These are phyloP conservation scores for Xylaria polymorpha DNA, from an alignment of 2,329 filamentous ascomycete species.

Conservation along the genomic window DNA sequence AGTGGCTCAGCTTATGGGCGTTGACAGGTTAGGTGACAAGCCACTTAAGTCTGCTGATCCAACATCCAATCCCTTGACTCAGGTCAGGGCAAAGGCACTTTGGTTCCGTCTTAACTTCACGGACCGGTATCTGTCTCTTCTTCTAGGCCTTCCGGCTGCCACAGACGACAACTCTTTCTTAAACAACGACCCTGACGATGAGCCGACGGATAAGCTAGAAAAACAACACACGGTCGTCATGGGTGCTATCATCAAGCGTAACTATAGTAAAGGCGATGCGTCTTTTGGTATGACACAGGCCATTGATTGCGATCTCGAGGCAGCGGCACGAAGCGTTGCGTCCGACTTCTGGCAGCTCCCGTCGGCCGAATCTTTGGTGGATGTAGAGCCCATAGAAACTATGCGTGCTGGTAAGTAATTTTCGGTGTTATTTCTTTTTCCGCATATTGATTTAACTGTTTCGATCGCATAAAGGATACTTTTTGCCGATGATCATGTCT, in stretches of 20 bases:
- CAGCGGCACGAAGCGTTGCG: constrained; percentile 56
- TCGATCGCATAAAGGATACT: neutral
- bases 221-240: constrained; percentile 57
- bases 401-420: constrained; percentile 41
- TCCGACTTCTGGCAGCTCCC: constrained; percentile 61
- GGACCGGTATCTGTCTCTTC: constrained; percentile 63
- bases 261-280: constrained; percentile 52
- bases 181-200: constrained; percentile 47
- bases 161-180: constrained; percentile 56
- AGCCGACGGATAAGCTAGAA: constrained; percentile 58
- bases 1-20: constrained; percentile 63
- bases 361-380: constrained; percentile 42
- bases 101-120: constrained; percentile 63
- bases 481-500: neutral
- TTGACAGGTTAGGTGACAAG: constrained; percentile 53
- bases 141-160: constrained; percentile 62
- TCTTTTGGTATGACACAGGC: constrained; percentile 56
- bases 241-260: constrained; percentile 61
- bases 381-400: constrained; percentile 42
- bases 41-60: constrained; percentile 56
- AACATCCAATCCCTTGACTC: constrained; percentile 46
- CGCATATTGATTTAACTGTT: neutral
- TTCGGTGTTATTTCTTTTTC: neutral
- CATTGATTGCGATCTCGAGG: constrained; percentile 61
- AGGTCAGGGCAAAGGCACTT: constrained; percentile 51